Evolutionary conservation across 371 early-diverging fungal genomes (phyloP), one percentile per base, ranked within the genome.

Genomic region (Apophysomyces ossiformis): DNA sequence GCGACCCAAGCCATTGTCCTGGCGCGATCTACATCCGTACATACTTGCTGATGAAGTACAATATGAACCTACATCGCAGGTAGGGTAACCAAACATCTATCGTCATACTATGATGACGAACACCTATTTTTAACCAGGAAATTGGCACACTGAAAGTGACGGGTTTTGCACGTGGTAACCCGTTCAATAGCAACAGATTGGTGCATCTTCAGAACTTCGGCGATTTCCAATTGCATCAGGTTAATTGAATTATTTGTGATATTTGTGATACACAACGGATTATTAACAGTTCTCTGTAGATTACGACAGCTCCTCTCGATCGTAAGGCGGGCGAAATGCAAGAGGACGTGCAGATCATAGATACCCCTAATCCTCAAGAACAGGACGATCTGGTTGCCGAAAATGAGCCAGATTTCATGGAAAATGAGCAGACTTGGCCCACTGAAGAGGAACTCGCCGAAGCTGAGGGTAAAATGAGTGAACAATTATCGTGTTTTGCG

Each of bases 361-460:
- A 90, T 69, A 66, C 76, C 45, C 90, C 95, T 8, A 78, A 85
- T 15, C 83, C 87, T 15, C 89, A 75, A 41, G 76, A 79, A 58
- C 92, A 90, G 76, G 97, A 97, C 38, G 72, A 72, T 63, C 78
- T 95, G 61, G 83, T 93, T 13, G 82, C 90, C 2, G 93, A 93
- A 62, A 96, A 96, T 67, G 92, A 90, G 63, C 93, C 93, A n/a
- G 93, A 95, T 81, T 85, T 90, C 61, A 85, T 95, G 86, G 88
- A 87, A 7, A 94, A 90, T 56, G 98, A 98, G 75, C 97, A 98
- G 74, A 98, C 96, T n/a, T 96, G 97, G 97, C 97, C 97, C 1
- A 96, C 96, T 4, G 96, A 95, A 67, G 95, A 95, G 74, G 98
- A 98, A 79, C 70, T 96, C 70, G 86, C 82, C 56, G 93, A 90